Evolutionary conservation across 2,329 filamentous ascomycete species (phyloP), one percentile per base, ranked within the genome.

Genomic region (Fusarium sambucinum): DNA sequence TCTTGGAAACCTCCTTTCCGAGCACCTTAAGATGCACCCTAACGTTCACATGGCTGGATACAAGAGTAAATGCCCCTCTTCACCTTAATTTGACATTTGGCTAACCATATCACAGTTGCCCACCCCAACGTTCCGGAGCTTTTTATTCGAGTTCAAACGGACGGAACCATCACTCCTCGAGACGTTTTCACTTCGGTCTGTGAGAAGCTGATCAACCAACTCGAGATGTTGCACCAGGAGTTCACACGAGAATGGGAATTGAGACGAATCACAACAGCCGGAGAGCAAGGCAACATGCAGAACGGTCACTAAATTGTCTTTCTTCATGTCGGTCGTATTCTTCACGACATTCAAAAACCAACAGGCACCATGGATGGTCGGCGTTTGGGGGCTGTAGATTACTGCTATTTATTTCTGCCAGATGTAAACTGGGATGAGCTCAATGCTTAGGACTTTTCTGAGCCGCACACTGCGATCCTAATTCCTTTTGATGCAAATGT

Each of bases 181-280:
- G 93, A 97, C 73, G 94, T 94, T 2, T 85, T 99, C 40, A 84
- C 96, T 56, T 87, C 90, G 52, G 90, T 91, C 41, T 97, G 92
- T 82, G 89, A 92, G 78, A 90, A 94, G 70, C 85, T 97, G 45
- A 92, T 99, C 67, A 87, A 89, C 61, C 90, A 96, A 70, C 87
- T 97, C 56, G 90, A 90, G 57, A 90, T 89, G 69, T 84, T 99
- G 61, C 91, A 91, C 67, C 89, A 92, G 69, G 93, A 96, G 77
- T 97, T 98, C 78, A 97, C 92, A 21, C 94, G 95, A 76, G 95
- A 98, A 80, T 96, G 90, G 81, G 93, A 96, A 80, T 82, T 97
- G 73, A 90, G 93, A 74, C 94, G 94, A 81, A 95, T 96, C 86
- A 92, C 90, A 62, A 87, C 87, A 44, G 88, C 87, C 23, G 87